Conservation (phyloP, 495 filamentous ascomycete genomes). For the Cercophora scortea region DNA sequence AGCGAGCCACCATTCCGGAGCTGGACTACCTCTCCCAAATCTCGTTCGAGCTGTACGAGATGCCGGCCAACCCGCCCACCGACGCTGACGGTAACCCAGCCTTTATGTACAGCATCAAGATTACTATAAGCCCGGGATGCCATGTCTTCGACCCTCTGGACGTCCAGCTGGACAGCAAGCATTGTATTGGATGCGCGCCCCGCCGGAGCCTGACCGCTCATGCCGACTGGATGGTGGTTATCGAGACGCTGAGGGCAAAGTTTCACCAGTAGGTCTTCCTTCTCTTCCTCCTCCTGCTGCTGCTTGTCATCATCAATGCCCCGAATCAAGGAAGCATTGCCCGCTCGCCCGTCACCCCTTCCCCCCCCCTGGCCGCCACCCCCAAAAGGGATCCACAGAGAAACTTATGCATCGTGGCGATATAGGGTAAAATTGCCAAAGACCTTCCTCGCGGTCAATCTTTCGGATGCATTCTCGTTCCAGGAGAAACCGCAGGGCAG, state of each 20-base stretch:
- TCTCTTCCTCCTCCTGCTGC: neutral
- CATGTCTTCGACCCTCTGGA: conserved; percentile 93
- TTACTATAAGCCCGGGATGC: conserved; percentile 90
- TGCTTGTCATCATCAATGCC: neutral
- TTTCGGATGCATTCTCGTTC: conserved; percentile 62
- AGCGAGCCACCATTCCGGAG: conserved; percentile 87
- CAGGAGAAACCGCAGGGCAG: conserved; percentile 39
- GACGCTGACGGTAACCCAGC: conserved; percentile 37
- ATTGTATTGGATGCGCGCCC: conserved; percentile 88
- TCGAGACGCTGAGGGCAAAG: conserved; percentile 87
- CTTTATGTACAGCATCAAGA: conserved; percentile 90
- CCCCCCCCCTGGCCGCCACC: neutral
- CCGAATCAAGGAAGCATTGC: no score
- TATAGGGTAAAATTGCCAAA: conserved; percentile 86
- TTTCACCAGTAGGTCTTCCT: conserved; percentile 70
- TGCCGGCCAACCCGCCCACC: conserved; percentile 57
- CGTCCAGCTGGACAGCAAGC: conserved; percentile 89
- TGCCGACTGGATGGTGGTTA: conserved; percentile 87
- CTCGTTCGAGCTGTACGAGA: conserved; percentile 95
- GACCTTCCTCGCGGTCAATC: conserved; percentile 83
- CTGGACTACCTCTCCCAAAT: conserved; percentile 97
- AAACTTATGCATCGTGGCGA: neutral
- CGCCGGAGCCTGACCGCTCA: conserved; percentile 86
- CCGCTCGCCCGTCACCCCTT: neutral
- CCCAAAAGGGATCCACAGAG: no score